phyloP scores from a whole-genome alignment of 2,329 filamentous ascomycete species.

The Cladosporium sp. region DNA sequence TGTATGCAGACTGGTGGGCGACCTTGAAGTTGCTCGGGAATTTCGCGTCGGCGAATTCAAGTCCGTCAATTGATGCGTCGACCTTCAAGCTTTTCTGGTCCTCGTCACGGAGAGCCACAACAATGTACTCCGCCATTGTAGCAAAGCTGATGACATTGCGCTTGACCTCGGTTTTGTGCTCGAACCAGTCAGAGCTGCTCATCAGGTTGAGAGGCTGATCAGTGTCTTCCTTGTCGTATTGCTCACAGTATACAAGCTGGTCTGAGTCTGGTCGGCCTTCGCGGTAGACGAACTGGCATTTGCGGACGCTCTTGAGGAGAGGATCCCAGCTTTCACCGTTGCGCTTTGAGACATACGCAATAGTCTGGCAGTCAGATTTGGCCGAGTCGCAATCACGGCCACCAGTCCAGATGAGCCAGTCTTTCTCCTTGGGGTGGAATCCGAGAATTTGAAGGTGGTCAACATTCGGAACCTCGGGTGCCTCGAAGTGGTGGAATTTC shows the following conservation, averaged over 20 bases:
- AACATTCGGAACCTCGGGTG: constrained; percentile 61
- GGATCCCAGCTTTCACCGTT: constrained; percentile 76
- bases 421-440: constrained; percentile 82
- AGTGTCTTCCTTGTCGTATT: constrained; percentile 62
- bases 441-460: constrained; percentile 57
- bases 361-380: constrained; percentile 63
- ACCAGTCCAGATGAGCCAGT: constrained; percentile 92
- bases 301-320: constrained; percentile 70
- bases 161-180: constrained; percentile 62
- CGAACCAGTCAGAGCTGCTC: constrained; percentile 78
- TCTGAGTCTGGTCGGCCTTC: constrained; percentile 59
- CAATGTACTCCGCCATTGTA: constrained; percentile 94
- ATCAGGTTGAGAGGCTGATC: constrained; percentile 63
- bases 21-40: constrained; percentile 86
- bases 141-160: constrained; percentile 80
- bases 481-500: constrained; percentile 71
- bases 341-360: constrained; percentile 76
- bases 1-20: constrained; percentile 78
- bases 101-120: constrained; percentile 72
- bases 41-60: constrained; percentile 74
- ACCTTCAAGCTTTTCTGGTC: constrained; percentile 70
- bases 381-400: constrained; percentile 62
- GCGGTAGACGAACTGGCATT: constrained; percentile 82
- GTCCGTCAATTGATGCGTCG: constrained; percentile 81
- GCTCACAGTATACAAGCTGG: constrained; percentile 65